Conservation (phyloP, 306 rosid species). For the Corylus avellana region DNA sequence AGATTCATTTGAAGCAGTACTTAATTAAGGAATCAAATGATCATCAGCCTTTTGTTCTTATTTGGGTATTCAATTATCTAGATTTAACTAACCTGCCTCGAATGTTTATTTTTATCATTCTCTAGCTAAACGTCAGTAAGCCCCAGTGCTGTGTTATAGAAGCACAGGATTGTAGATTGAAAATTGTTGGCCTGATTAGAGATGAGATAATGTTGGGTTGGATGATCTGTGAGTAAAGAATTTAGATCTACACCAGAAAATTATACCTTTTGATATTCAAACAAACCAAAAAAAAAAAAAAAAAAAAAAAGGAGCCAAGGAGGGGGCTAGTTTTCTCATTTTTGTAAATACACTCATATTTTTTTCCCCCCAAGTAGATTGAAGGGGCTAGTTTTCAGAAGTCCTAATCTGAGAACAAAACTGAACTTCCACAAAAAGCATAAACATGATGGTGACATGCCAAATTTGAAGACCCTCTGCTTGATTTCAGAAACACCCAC, state of each 20-base stretch:
- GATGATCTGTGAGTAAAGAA: background rate
- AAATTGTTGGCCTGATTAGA: background rate
- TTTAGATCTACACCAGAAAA: background rate
- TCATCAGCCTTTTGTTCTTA: background rate
- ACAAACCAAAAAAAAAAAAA: background rate
- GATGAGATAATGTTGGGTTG: background rate
- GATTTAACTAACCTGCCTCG: background rate
- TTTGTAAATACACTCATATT: too few relatives aligned
- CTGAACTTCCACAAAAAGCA: background rate
- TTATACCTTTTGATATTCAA: background rate
- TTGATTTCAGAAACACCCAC: background rate
- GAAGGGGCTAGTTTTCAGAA: background rate
- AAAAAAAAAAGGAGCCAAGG: background rate
- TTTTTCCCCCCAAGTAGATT: background rate
- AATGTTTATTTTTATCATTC: background rate
- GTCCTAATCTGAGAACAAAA: background rate
- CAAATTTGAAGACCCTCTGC: background rate
- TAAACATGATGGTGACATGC: background rate
- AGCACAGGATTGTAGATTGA: background rate
- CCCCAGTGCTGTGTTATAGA: background rate
- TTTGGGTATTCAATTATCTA: background rate
- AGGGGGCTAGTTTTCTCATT: too few relatives aligned
- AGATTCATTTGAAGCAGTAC: background rate
- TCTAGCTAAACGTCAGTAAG: background rate
- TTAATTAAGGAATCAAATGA: background rate